These are phyloP conservation scores for Penicillium sclerotigenum DNA, from an alignment of 2,329 filamentous ascomycete species.

Conservation along the genomic window DNA sequence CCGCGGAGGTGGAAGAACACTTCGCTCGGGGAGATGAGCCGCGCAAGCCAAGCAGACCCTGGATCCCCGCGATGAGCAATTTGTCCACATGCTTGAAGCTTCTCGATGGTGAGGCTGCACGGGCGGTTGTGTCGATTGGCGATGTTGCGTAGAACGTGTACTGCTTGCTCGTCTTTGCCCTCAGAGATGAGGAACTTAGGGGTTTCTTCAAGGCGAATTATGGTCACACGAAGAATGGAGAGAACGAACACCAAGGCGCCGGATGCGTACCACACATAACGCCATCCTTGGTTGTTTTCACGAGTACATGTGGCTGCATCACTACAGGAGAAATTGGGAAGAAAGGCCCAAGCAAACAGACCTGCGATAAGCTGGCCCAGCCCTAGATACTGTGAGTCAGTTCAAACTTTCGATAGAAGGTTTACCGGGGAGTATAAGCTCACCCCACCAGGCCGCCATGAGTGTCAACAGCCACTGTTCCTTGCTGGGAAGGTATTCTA, in stretches of 20 bases:
- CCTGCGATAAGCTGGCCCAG: slow-evolving; percentile 51
- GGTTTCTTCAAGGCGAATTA: slow-evolving; percentile 55
- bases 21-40: slow-evolving; percentile 14
- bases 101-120: slow-evolving; percentile 51
- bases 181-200: slow-evolving; percentile 57
- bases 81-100: slow-evolving; percentile 47
- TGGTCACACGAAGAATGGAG: slow-evolving; percentile 51
- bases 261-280: slow-evolving; percentile 55
- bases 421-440: neutral
- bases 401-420: neutral
- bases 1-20: slow-evolving; percentile 57
- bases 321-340: slow-evolving; percentile 49
- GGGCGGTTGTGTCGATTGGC: slow-evolving; percentile 53
- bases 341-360: slow-evolving; percentile 54
- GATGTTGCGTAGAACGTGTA: slow-evolving; percentile 50
- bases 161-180: slow-evolving; percentile 52
- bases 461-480: slow-evolving; percentile 58
- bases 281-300: slow-evolving; percentile 55
- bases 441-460: slow-evolving; percentile 37
- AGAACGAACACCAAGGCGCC: slow-evolving; percentile 55
- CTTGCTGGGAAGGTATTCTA: slow-evolving; percentile 56
- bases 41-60: neutral
- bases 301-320: slow-evolving; percentile 48
- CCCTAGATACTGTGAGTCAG: neutral
- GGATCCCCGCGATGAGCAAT: neutral